These are phyloP conservation scores for Primulina eburnea DNA, from an alignment of 257 asterid species.

Conservation along the genomic window DNA sequence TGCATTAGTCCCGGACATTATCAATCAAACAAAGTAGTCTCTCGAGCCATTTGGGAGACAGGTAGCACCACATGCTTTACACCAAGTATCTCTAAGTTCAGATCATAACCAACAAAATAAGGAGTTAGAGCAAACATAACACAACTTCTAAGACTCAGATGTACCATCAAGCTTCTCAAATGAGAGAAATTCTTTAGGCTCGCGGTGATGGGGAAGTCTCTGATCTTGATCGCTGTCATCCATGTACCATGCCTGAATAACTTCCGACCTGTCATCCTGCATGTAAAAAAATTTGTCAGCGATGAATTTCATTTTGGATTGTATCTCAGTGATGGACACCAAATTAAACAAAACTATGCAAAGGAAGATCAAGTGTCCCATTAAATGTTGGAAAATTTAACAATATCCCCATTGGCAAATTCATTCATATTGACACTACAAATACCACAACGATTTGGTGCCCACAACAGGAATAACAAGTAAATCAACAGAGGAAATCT, in stretches of 20 bases:
- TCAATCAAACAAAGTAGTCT: background rate
- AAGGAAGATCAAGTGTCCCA: background rate
- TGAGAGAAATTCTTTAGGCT: conserved; percentile 75
- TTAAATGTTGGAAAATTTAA: too few species aligned
- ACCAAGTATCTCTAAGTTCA: background rate
- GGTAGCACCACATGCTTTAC: background rate
- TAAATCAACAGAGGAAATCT: too few species aligned
- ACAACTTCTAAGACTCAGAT: background rate
- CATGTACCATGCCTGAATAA: conserved; percentile 97
- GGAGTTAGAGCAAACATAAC: background rate
- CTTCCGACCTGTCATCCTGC: conserved; percentile 71
- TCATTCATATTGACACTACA: too few species aligned
- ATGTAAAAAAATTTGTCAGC: conserved; percentile 19
- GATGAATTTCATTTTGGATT: background rate
- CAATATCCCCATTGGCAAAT: too few species aligned
- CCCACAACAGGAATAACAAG: too few species aligned
- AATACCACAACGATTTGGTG: too few species aligned
- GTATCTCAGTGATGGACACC: background rate
- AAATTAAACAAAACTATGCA: background rate
- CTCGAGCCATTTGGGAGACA: background rate
- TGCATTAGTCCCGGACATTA: background rate
- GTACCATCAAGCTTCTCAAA: conserved; percentile 86
- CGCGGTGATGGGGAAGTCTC: conserved; percentile 88
- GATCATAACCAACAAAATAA: conserved; percentile 4
- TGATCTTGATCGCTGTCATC: conserved; percentile 86